These are phyloP conservation scores for Oehlia diaphana DNA, from an alignment of 192 early-diverging fungal genomes.

Conservation along the genomic window DNA sequence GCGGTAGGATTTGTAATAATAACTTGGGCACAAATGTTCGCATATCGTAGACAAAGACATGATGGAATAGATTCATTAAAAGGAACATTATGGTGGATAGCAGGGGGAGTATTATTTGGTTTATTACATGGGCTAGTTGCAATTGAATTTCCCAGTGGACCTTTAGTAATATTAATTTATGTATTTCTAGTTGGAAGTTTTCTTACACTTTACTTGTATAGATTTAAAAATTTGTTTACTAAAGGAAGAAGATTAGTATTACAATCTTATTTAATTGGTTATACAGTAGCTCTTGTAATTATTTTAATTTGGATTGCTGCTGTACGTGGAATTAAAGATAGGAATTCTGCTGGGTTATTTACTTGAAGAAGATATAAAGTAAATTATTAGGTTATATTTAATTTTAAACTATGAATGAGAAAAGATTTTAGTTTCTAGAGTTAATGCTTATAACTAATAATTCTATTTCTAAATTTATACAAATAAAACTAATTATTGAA, in stretches of 20 bases:
- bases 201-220: slow-evolving; percentile 19
- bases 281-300: slow-evolving; percentile 35
- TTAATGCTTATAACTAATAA: too few relatives aligned
- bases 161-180: slow-evolving; percentile 42
- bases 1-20: background rate
- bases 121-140: slow-evolving; percentile 37
- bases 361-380: background rate
- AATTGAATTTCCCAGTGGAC: slow-evolving; percentile 42
- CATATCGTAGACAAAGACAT: slow-evolving; percentile 29
- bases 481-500: too few relatives aligned
- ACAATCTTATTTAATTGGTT: slow-evolving; percentile 42
- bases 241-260: slow-evolving; percentile 44
- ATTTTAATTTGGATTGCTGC: slow-evolving; percentile 40
- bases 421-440: too few relatives aligned
- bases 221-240: slow-evolving; percentile 30
- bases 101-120: slow-evolving; percentile 37
- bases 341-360: slow-evolving; percentile 25
- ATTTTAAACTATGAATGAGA: too few relatives aligned
- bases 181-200: slow-evolving; percentile 30
- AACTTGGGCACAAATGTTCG: slow-evolving; percentile 10
- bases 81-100: slow-evolving; percentile 18
- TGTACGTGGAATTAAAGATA: slow-evolving; percentile 38
- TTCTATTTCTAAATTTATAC: too few relatives aligned
- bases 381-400: too few relatives aligned
- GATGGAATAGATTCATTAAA: background rate